Evolutionary conservation across 1,284 basidiomycete species (phyloP), one percentile per base, ranked within the genome.

Genomic region (Phellinidium pouzarii): DNA sequence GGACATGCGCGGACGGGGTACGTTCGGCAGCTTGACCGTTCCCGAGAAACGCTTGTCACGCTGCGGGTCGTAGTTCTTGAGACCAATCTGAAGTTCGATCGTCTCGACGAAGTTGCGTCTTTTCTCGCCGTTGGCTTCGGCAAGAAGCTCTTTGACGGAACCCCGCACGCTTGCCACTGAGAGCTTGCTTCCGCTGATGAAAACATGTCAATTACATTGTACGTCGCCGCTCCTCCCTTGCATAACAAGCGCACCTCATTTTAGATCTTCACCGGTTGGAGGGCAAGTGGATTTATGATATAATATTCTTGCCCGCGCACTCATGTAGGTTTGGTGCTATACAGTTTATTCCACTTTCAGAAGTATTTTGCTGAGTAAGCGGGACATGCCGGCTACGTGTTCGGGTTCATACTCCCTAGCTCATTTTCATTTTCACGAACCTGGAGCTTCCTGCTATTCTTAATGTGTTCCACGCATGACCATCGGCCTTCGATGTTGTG

Each of bases 111-210:
- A 93, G 71, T 93, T 92, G 64, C 90, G 83, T 70, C 79, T 87
- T 72, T 90, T 87, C 70, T 91, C 89, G 74, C 84, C 86, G 58
- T 71, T 82, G 64, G 91, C 79, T 42, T 86, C 80, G 54, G 76
- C 76, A 59, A 94, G 76, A 54, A 94, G 77, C 61, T 89, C 87
- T 73, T 87, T 88, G 75, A 97, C 83, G 67, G 89, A 91, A 77
- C 86, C 84, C 84, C 94, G 94, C 91, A 97, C 94, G 86, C 92
- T 94, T 85, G 91, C 82, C 83, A 93, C 92, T 87, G 90, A 91
- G 73, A 94, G 87, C 79, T 94, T 94, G 63, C 69, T 71, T 60
- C 61, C 60, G 61, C 65, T 65, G 55, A 17, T 48, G 12, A 25
- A 48, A 19, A 40, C 45, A 11, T 45, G 14, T 48, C 22, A 42